phyloP scores from a whole-genome alignment of 352 stramenopile genomes.

The Pythium sp. region DNA sequence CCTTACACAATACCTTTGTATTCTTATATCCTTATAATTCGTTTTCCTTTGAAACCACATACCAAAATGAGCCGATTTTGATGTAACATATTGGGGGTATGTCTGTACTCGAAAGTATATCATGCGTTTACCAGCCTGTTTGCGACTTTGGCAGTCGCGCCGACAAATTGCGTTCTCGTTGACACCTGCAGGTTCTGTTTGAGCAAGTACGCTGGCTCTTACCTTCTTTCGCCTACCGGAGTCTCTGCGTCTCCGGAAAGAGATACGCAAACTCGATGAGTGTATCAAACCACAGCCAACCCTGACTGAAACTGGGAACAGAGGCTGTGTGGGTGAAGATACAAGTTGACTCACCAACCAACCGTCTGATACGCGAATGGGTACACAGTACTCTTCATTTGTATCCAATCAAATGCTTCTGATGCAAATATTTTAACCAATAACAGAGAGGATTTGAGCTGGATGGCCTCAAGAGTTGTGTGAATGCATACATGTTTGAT shows the following conservation, averaged over 20 bases:
- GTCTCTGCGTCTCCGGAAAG: background rate
- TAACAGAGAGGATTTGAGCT: background rate
- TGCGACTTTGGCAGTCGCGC: background rate
- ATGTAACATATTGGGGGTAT: no score
- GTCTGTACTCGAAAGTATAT: no score
- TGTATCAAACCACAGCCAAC: background rate
- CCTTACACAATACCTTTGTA: no score
- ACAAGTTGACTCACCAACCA: no score
- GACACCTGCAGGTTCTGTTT: background rate
- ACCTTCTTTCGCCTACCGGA: background rate
- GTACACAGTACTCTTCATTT: background rate
- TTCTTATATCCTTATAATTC: no score
- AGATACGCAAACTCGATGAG: background rate
- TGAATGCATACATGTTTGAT: background rate
- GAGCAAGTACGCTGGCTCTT: background rate
- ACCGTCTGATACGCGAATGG: constrained; percentile 1
- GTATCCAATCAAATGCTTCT: background rate
- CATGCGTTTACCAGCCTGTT: background rate
- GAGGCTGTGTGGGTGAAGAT: no score
- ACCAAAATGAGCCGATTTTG: no score
- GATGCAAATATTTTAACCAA: background rate
- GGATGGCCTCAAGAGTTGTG: background rate
- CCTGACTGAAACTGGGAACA: no score
- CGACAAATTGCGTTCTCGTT: background rate
- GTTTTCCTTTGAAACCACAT: no score